These are phyloP conservation scores for Pseudogymnoascus sp. DNA, from an alignment of 2,329 filamentous ascomycete genomes.

Conservation along the genomic window DNA sequence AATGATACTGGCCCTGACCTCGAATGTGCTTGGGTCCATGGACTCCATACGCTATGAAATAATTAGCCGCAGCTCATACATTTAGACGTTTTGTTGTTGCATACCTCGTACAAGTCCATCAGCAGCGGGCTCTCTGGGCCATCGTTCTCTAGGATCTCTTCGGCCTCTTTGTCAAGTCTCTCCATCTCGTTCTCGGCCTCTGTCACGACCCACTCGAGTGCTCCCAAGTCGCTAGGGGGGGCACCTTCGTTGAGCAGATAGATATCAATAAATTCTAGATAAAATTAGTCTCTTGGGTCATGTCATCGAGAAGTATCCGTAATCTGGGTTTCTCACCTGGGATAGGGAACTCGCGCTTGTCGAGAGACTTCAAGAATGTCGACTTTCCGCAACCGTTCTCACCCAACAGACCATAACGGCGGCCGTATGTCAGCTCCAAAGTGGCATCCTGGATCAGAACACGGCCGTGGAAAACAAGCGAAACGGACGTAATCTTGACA, in stretches of 20 bases:
- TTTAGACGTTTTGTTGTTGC: constrained; percentile 23
- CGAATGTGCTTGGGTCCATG: constrained; percentile 97
- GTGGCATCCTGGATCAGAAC: constrained; percentile 92
- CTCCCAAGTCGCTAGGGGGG: constrained; percentile 77
- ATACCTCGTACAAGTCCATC: constrained; percentile 91
- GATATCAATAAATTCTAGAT: constrained; percentile 78
- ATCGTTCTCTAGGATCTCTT: constrained; percentile 83
- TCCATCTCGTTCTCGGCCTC: constrained; percentile 92
- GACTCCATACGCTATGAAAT: constrained; percentile 79
- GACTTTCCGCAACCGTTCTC: constrained; percentile 99
- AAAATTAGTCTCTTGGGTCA: background rate
- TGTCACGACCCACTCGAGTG: constrained; percentile 92
- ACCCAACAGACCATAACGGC: constrained; percentile 88
- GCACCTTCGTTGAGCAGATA: constrained; percentile 98
- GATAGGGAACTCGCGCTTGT: constrained; percentile 87
- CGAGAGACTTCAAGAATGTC: constrained; percentile 92
- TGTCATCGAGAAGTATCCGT: background rate
- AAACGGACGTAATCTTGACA: constrained; percentile 92
- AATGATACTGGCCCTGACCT: constrained; percentile 91
- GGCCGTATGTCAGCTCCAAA: constrained; percentile 85
- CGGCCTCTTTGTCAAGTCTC: constrained; percentile 77
- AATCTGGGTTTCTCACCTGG: constrained; percentile 37
- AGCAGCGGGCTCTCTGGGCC: constrained; percentile 86
- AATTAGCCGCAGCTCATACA: constrained; percentile 16
- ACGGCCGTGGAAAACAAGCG: constrained; percentile 93